These are phyloP conservation scores for Cetradonia linearis DNA, from an alignment of 495 filamentous ascomycete genomes.

Conservation along the genomic window DNA sequence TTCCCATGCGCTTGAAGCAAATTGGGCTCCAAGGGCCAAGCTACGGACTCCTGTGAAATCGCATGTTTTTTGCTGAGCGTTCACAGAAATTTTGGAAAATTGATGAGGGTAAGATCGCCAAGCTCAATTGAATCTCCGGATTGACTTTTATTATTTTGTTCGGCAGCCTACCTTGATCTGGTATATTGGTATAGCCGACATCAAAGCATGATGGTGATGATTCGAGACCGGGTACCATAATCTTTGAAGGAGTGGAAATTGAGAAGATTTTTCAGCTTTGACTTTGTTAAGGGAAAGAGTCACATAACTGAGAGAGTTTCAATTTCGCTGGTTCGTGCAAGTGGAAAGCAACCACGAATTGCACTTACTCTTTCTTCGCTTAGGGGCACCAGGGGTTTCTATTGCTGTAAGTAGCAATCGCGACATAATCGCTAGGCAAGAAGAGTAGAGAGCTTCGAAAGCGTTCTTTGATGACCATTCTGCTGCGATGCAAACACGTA, in stretches of 20 bases:
- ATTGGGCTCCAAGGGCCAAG: background rate
- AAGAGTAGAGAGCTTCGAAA: too few species aligned
- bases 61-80: background rate
- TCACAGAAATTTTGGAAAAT: background rate
- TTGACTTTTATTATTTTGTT: background rate
- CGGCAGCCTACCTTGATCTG: background rate
- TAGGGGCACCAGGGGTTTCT: background rate
- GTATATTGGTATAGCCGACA: background rate
- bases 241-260: background rate
- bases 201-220: background rate
- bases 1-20: background rate
- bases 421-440: too few species aligned
- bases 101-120: slow-evolving; percentile 8
- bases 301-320: too few species aligned
- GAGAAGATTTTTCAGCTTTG: background rate
- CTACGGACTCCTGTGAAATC: background rate
- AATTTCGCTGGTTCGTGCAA: background rate
- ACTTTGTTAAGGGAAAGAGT: background rate
- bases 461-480: too few species aligned
- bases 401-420: too few species aligned
- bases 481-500: too few species aligned
- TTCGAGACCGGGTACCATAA: background rate
- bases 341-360: background rate
- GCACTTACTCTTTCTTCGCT: background rate
- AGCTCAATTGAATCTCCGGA: background rate